Base-by-base conservation (phyloP, 192 early-diverging fungal genomes). In the Backusella parvicylindrica region DNA sequence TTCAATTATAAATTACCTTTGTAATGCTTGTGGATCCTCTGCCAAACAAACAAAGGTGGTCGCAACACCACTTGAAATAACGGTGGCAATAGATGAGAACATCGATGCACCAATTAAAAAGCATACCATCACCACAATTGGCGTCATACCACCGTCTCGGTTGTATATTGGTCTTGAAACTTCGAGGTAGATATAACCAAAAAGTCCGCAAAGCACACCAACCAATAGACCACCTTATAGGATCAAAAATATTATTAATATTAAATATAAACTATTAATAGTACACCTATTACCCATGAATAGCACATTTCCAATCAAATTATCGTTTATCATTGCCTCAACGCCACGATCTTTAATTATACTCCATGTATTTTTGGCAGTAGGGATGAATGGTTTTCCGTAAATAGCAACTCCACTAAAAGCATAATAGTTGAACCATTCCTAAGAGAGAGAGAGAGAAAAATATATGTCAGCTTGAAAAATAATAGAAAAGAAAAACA, bases 21-120 rank as follows among this genome's bases (percentile, higher is more conserved):
- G 40, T 41, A 73, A 83, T 2, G 91, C 91, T 6, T 87, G 83
- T 6, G 93, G 95, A 72, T 95, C 93, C 76, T 94, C 93, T 8
- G 91, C 92, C 33, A 99, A 75, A 75, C 96, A 98, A 1, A 99
- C 97, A 88, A 97, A 98, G 0, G 97, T 97, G 6, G 97, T 93
- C 0, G 94, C 86, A 3, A 91, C 89, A 21, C 95, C 96, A 68
- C 89, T 91, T 60, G 93, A 89, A 50, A 99, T 92, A 49, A 95
- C 94, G 68, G 89, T 91, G 36, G 89, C 85, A 47, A 96, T 80
- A 21, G 94, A 84, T 41, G 85, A 89, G 77, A 98, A 96, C 86
- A 95, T 91, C 64, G 90, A 87, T 33, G 88, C 81, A 12, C 95
- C 98, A 56, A 97, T 81, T 43, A 99, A 83, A 43, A 97, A 90